These are phyloP conservation scores for Tephrocybe rancida DNA, from an alignment of 768 basidiomycete species.

Conservation along the genomic window DNA sequence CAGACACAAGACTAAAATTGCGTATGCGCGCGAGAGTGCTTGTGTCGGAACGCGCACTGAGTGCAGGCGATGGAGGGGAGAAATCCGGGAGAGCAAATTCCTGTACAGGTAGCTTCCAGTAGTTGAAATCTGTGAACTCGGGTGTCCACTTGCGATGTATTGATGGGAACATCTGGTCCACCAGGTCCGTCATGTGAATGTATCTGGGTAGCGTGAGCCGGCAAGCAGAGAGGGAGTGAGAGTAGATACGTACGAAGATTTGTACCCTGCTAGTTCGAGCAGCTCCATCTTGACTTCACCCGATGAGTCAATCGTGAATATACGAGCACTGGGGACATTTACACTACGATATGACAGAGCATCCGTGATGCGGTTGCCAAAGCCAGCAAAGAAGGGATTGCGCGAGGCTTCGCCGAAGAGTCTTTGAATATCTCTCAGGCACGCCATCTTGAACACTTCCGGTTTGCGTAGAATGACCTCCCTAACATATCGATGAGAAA, in stretches of 20 bases:
- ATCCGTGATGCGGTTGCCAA: slow-evolving; percentile 98
- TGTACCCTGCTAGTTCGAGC: slow-evolving; percentile 95
- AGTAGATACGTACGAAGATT: slow-evolving; percentile 67
- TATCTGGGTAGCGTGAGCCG: slow-evolving; percentile 53
- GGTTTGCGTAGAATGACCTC: slow-evolving; percentile 99
- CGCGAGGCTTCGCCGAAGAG: slow-evolving; percentile 75
- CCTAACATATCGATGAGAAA: slow-evolving; percentile 38
- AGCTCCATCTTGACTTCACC: slow-evolving; percentile 98
- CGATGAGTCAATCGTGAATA: slow-evolving; percentile 95
- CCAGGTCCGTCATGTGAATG: slow-evolving; percentile 99
- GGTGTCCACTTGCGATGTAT: slow-evolving; percentile 87
- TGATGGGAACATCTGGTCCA: slow-evolving; percentile 99
- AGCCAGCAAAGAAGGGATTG: slow-evolving; percentile 94
- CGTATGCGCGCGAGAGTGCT: slow-evolving; percentile 74
- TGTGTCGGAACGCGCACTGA: slow-evolving; percentile 91
- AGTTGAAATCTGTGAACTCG: slow-evolving; percentile 97
- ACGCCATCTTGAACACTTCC: slow-evolving; percentile 99
- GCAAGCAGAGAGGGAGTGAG: neutral
- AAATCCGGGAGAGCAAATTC: slow-evolving; percentile 81
- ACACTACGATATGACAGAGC: slow-evolving; percentile 97
- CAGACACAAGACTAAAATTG: slow-evolving; percentile 75
- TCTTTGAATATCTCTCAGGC: slow-evolving; percentile 90
- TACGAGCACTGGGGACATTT: slow-evolving; percentile 89
- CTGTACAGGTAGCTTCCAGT: slow-evolving; percentile 83
- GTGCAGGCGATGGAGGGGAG: slow-evolving; percentile 86